These are phyloP conservation scores for Sarocladiaceae sp. DNA, from an alignment of 2,329 filamentous ascomycete genomes.

Conservation along the genomic window DNA sequence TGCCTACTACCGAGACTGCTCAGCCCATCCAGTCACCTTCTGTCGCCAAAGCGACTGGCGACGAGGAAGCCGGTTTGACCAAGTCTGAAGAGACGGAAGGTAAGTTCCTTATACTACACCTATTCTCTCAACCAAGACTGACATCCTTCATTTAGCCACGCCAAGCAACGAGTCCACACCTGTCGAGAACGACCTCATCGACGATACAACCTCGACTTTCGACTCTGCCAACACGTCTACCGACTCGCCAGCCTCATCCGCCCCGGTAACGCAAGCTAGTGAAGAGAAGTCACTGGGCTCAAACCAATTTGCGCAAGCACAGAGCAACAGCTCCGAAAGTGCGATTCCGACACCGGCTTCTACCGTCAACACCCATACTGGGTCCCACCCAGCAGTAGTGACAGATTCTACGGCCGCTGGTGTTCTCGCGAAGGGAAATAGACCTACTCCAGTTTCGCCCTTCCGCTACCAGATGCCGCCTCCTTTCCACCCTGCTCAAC, in stretches of 20 bases:
- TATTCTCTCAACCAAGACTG: neutral
- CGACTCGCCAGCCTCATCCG: neutral
- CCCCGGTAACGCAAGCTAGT: neutral
- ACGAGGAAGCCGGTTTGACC: neutral
- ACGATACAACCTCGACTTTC: neutral
- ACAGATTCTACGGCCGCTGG: neutral
- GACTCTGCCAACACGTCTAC: neutral
- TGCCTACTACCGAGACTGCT: neutral
- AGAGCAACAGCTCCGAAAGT: neutral
- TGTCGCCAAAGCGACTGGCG: neutral
- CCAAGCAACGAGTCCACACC: neutral
- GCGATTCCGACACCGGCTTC: neutral
- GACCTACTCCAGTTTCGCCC: neutral
- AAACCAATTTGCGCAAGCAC: neutral
- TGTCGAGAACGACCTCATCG: neutral
- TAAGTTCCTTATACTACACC: neutral
- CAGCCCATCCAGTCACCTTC: neutral
- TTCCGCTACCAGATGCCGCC: constrained; percentile 12
- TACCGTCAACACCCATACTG: neutral
- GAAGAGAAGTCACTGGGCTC: neutral
- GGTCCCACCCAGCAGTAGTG: neutral
- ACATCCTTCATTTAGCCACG: neutral
- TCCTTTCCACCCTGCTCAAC: constrained; percentile 11
- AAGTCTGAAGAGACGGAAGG: neutral
- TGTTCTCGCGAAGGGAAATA: neutral